Base-by-base conservation (phyloP, 2,329 filamentous ascomycete genomes). In the Aspergillus persii region DNA sequence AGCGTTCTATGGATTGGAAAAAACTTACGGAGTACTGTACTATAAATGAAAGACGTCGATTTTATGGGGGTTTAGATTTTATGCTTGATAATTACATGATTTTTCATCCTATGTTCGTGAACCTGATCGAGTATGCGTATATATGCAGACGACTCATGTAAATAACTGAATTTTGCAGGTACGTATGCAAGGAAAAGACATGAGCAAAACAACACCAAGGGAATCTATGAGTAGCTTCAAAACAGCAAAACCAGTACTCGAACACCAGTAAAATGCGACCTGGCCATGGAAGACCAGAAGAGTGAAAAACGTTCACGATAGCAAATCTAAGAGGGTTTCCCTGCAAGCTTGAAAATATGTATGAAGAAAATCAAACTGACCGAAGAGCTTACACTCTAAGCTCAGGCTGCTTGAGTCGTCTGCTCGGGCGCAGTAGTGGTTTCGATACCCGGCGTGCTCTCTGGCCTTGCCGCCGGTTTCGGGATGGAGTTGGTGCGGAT, bases 401-500 rank as follows among this genome's bases (percentile, higher is more conserved):
- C 39, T 66, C 65, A 18, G 67, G 57, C 56, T 68, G 63, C 52
- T 23, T 70, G 69, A 49, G 60, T 30, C 8, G 62, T 11, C 50
- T 68, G 59, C n/a, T 65, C 26, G 50, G 68, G 54, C 27, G 63
- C 59, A 36, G 70, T 56, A 18, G 64, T 30, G 41, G 70, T 70
- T 26, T 66, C 44, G 44, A 70, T 52, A 7, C 68, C 63, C 12
- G 69, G 67, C 47, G 9, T 30, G n/a, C 66, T 31, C 49, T 68
- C 66, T 2, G 61, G 31, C 54, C 68, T 70, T 3, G 63, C 11
- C 27, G 53, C 47, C 11, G 68, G 66, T 18, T 62, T 65, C 2
- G 73, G 69, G 52, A 72, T 66, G 50, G 69, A 69, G 52, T 66
- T 69, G 29, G 72, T 74, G 50, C 74, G 73, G 44, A 76, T 71